phyloP scores from a whole-genome alignment of 2,329 filamentous ascomycete genomes.

The Fusarium sororula region DNA sequence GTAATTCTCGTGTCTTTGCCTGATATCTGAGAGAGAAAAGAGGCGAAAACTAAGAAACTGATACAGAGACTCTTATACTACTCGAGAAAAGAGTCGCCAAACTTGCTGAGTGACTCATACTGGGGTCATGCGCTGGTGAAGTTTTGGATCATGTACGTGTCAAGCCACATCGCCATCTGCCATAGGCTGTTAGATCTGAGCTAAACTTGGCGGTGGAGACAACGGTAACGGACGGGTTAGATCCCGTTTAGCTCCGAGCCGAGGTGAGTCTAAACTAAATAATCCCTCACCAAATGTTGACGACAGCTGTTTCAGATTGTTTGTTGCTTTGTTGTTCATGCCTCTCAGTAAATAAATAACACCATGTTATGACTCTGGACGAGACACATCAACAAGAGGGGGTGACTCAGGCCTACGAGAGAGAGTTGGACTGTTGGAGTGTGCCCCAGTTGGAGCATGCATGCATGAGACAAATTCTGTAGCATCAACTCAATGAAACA shows the following conservation, averaged over 20 bases:
- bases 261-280: not conserved
- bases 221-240: not conserved
- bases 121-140: slow-evolving; percentile 12
- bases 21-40: not conserved
- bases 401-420: not conserved
- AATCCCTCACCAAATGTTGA: not conserved
- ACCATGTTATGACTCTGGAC: not conserved
- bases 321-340: not conserved
- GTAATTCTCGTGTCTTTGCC: not conserved
- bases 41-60: not conserved
- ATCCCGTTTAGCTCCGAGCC: slow-evolving; percentile 2
- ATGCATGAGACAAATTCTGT: not conserved
- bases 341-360: not conserved
- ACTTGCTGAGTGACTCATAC: slow-evolving; percentile 13
- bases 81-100: not conserved
- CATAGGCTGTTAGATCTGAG: slow-evolving; percentile 16
- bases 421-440: no score
- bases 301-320: not conserved
- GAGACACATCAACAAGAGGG: not conserved
- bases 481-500: not conserved
- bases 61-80: slow-evolving; percentile 1
- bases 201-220: not conserved
- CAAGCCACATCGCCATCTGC: slow-evolving; percentile 15
- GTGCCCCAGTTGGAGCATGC: not conserved
- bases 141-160: slow-evolving; percentile 21